These are phyloP conservation scores for Castanea crenata DNA, from an alignment of 306 rosid species.

Conservation along the genomic window DNA sequence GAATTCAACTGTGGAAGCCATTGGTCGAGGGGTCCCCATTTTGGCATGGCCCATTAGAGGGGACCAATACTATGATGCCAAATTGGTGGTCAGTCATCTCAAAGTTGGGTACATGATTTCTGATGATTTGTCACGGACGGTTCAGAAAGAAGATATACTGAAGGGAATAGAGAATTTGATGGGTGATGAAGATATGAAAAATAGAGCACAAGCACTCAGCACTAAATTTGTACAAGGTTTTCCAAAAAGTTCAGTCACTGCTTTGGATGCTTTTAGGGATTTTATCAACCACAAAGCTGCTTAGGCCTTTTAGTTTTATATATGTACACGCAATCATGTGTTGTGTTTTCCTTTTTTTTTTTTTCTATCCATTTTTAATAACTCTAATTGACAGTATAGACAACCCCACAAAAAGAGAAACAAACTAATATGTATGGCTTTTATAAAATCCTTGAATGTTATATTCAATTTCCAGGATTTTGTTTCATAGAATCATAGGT, in stretches of 20 bases:
- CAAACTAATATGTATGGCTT: too few relatives aligned
- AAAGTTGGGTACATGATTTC: conserved; percentile 41
- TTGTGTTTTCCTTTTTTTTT: too few relatives aligned
- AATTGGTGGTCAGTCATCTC: conserved; percentile 44
- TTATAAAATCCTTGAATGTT: too few relatives aligned
- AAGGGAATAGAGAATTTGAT: conserved; percentile 46
- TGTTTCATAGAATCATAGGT: too few relatives aligned
- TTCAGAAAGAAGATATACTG: conserved; percentile 37
- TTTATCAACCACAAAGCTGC: neutral
- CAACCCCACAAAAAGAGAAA: too few relatives aligned
- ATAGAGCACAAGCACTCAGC: conserved; percentile 24
- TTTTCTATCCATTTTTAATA: too few relatives aligned
- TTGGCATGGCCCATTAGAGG: conserved; percentile 72
- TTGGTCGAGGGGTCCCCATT: conserved; percentile 60
- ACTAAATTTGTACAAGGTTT: conserved; percentile 45
- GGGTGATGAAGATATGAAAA: conserved; percentile 38
- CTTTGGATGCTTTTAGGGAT: conserved; percentile 45
- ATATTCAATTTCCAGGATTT: too few relatives aligned
- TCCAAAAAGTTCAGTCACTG: conserved; percentile 40
- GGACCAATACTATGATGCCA: conserved; percentile 50
- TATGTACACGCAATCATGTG: neutral
- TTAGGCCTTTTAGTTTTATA: neutral
- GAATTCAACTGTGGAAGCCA: conserved; percentile 67
- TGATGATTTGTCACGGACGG: conserved; percentile 23
- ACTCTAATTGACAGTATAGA: too few relatives aligned